Base-by-base conservation (phyloP, 2,329 filamentous ascomycete genomes). In the Aurifilum marmelostoma region DNA sequence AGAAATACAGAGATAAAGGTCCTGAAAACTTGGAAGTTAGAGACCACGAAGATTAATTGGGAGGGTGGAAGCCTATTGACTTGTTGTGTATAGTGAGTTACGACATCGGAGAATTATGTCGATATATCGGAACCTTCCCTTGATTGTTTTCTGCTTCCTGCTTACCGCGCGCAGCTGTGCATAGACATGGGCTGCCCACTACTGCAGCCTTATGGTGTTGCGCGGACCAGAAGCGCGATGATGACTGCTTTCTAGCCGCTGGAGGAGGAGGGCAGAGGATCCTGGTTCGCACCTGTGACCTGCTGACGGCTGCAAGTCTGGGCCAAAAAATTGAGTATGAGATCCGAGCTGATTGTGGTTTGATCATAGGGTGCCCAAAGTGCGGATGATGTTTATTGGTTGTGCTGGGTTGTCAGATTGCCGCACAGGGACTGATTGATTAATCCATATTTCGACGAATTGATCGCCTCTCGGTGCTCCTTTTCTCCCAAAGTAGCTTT, bases 401-500 rank as follows among this genome's bases (percentile, higher is more conserved):
- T 47, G 34, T 1, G 16, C 16, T 21, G 41, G 2, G 18, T 47
- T 21, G 18, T 47, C 43, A 47, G 18, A 16, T 47, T 47, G 43
- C 11, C 8, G 52, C 24, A 29, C 24, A 62, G 24, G 34, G n/a
- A 29, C n/a, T 21, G 6, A 62, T 37, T 34, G 34, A 34, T 4
- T 34, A n/a, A n/a, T n/a, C n/a, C n/a, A n/a, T 6, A 14, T 63
- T 5, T 21, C 43, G 65, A 32, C 54, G 47, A 4, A 37, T 32
- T n/a, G 56, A 52, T 43, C 41, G 65, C 27, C 18, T 29, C 34
- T 24, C 41, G 12, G 50, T 47, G 60, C 63, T 67, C 37, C 61
- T 34, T 41, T 56, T 50, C 52, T 69, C 60, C 69, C 69, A 71
- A 6, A 21, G 34, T 16, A 69, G 60, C 67, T 71, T 71, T n/a